Evolutionary conservation across 768 basidiomycete species (phyloP), one percentile per base, ranked within the genome.

Genomic region (Leccinum sublutescens): DNA sequence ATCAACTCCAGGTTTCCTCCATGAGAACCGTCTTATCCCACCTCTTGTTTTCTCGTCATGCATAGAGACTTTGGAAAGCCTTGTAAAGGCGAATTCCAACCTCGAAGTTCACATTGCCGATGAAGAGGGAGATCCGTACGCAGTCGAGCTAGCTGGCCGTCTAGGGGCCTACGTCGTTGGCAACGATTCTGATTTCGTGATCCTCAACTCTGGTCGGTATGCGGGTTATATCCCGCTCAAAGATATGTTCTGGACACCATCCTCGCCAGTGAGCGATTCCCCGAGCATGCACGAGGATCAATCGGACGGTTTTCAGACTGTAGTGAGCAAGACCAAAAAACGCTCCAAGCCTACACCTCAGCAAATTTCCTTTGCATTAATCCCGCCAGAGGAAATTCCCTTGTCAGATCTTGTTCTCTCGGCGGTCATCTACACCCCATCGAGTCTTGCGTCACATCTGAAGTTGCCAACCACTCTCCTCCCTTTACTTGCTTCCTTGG

Each of bases 181-280:
- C 23, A 85, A 80, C 60, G 92, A 94, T 75, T 93, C 91, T 2
- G 92, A 94, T 70, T 94, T 89, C 62, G 85, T 89, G 52, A 80
- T 94, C 55, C 74, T 92, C 54, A 90, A 90, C 65, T 77, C 85
- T 12, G 88, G 87, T 34, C 88, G 85, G 10, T 93, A 93, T 70
- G 77, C 76, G 52, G 92, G 92, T 19, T 94, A 89, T 65, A 84
- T 93, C 48, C 85, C 90, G 0, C 70, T 93, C 57, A 81, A 86
- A 60, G 87, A 89, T 60, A 85, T 93, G 84, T 73, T 85, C 52
- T 94, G 92, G 92, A 66, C 67, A 9, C 58, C 65, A 2, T 33
- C 70, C 2, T 56, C 67, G 31, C 55, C 73, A 11, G 65, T 69
- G n/a, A 68, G 70, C 10, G 62, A 71, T 48, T 57, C 64, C 54